These are phyloP conservation scores for Luffa acutangula DNA, from an alignment of 306 rosid genomes.

Conservation along the genomic window DNA sequence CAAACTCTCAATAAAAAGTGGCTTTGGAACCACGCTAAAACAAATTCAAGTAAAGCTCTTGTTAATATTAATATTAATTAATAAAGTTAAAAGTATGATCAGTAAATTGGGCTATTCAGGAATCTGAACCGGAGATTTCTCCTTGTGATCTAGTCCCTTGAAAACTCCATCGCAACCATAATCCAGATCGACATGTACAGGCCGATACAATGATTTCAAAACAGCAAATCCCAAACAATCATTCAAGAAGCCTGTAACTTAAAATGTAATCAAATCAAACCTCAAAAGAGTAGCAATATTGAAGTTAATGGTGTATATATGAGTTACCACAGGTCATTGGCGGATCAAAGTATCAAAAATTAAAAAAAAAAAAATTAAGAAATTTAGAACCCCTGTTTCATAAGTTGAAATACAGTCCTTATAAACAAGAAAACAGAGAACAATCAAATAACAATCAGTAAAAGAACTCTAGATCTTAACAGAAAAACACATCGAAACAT, in stretches of 20 bases:
- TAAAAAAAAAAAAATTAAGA: too few species aligned
- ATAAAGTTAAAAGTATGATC: neutral
- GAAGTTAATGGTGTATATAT: neutral
- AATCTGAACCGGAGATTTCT: neutral
- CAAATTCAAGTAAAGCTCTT: neutral
- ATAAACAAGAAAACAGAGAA: neutral
- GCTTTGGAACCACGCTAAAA: neutral
- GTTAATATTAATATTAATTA: neutral
- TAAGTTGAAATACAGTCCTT: neutral
- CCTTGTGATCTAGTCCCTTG: neutral
- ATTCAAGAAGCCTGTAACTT: neutral
- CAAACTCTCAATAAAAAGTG: neutral
- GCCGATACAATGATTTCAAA: neutral
- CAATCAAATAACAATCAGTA: neutral
- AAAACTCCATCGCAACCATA: neutral
- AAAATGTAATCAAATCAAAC: neutral
- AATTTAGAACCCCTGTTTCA: neutral
- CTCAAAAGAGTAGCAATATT: neutral
- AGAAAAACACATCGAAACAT: neutral
- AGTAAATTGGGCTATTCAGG: neutral
- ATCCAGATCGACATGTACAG: neutral
- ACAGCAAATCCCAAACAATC: neutral
- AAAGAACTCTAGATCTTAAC: neutral
- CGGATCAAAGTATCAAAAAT: neutral
- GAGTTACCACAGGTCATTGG: neutral